Percentiles rank a stretch among this genome's conserved stretches.
Conservation (phyloP, 345 rosid species). For the Psidium friedrichsthalianum region DNA sequence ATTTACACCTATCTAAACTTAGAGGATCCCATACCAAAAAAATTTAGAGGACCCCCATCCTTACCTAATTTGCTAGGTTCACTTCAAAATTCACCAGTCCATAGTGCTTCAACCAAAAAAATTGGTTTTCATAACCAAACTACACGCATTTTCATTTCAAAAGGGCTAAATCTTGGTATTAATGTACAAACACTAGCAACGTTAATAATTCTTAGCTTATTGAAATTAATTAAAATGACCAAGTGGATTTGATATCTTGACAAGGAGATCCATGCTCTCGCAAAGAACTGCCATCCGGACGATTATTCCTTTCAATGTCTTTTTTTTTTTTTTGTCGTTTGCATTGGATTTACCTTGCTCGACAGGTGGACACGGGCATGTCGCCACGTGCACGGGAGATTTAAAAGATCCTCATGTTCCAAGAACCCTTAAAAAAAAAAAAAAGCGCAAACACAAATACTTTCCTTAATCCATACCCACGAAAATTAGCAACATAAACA, state of each 20-base stretch:
- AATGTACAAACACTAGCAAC: background rate
- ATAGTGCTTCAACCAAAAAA: background rate
- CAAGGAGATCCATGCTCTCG: background rate
- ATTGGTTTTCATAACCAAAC: background rate
- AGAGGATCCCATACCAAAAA: background rate
- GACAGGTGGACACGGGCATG: slow-evolving; percentile 50
- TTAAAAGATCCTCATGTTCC: background rate
- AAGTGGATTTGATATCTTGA: slow-evolving; percentile 14
- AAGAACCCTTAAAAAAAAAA: background rate
- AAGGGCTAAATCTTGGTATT: background rate
- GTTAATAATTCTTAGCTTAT: background rate
- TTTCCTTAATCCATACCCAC: background rate
- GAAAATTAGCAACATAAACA: background rate
- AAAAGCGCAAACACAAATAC: background rate
- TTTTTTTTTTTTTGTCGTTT: slow-evolving; percentile 43
- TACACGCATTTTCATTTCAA: background rate
- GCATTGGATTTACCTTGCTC: slow-evolving; percentile 31
- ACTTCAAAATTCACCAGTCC: background rate
- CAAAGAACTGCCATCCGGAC: slow-evolving; percentile 23
- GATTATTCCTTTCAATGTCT: slow-evolving; percentile 48
- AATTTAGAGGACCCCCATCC: background rate
- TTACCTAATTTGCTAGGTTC: background rate
- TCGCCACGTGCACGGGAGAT: background rate
- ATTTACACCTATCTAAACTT: background rate
- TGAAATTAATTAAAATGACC: background rate